phyloP scores from a whole-genome alignment of 257 asterid genomes.

The Capsicum chinense region DNA sequence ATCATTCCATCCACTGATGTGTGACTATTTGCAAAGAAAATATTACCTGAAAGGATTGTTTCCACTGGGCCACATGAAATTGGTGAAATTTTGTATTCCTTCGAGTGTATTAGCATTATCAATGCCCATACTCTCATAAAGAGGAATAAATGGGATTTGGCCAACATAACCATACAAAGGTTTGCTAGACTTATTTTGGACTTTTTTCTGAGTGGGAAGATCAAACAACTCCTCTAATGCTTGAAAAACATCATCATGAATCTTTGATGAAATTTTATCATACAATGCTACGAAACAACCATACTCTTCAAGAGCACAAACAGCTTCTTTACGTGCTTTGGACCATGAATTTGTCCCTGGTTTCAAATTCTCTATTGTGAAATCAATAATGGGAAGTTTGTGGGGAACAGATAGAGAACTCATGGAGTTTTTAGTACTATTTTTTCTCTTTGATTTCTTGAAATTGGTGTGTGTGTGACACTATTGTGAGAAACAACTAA shows the following conservation, averaged over 20 bases:
- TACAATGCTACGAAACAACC: constrained; percentile 69
- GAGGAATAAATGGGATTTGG: constrained; percentile 68
- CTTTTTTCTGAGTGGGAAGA: constrained; percentile 65
- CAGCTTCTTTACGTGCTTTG: constrained; percentile 43
- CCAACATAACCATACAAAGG: constrained; percentile 84
- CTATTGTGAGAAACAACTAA: background rate
- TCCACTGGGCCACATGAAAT: constrained; percentile 77
- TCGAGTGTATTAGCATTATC: constrained; percentile 60
- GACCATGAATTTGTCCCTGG: constrained; percentile 60
- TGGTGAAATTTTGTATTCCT: constrained; percentile 53
- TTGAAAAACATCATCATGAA: constrained; percentile 42
- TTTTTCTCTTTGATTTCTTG: background rate
- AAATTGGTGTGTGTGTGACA: background rate
- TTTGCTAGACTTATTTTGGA: constrained; percentile 63
- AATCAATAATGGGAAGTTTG: constrained; percentile 55
- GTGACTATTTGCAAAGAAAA: background rate
- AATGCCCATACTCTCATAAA: constrained; percentile 79
- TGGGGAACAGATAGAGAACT: constrained; percentile 31
- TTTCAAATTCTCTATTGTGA: constrained; percentile 46
- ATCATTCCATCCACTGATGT: background rate
- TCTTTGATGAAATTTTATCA: constrained; percentile 48
- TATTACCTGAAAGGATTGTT: constrained; percentile 55
- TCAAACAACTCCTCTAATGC: constrained; percentile 55
- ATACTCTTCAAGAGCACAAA: constrained; percentile 60
- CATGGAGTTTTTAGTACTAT: background rate